Evolutionary conservation across 306 rosid species (phyloP), one percentile per base, ranked within the genome.

Genomic region (Aeschynomene evenia): DNA sequence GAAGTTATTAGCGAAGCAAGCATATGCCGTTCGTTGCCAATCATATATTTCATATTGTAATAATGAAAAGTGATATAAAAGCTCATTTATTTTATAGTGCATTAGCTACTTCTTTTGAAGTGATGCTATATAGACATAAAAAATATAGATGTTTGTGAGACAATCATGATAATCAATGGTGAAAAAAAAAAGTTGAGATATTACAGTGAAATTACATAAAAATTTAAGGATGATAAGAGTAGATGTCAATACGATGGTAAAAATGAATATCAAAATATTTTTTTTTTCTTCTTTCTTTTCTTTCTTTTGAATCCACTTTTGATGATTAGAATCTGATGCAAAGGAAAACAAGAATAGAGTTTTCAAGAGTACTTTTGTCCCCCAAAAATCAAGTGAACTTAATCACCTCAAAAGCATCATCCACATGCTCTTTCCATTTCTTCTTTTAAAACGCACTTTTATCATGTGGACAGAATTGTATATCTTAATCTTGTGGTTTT

Each of bases 281-380:
- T n/a, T n/a, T n/a, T n/a, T n/a, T n/a, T n/a, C n/a, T n/a, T n/a
- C n/a, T n/a, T n/a, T n/a, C n/a, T n/a, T n/a, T n/a, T n/a, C n/a
- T n/a, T 52, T 36, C 51, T 36, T 68, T 34, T 34, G 6, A 37
- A 34, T 21, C 14, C 39, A 22, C 73, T 68, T 68, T 68, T 22
- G 60, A 23, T 22, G 60, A 23, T 46, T 39, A 36, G 39, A 53
- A 53, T 22, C 53, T 0, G 53, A 68, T 68, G 53, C 73, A 53
- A 53, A 68, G 62, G 60, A 24, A 13, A 66, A 20, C 10, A 10
- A 46, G 4, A 36, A 14, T 39, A 0, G 9, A 14, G 2, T 9
- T 15, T 42, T 24, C 19, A 5, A 10, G 19, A 31, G 48, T 5
- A 46, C 2, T 29, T 19, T n/a, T n/a, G n/a, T n/a, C n/a, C n/a